Conservation (phyloP, 495 filamentous ascomycete species). For the Talaromyces thailandensis region DNA sequence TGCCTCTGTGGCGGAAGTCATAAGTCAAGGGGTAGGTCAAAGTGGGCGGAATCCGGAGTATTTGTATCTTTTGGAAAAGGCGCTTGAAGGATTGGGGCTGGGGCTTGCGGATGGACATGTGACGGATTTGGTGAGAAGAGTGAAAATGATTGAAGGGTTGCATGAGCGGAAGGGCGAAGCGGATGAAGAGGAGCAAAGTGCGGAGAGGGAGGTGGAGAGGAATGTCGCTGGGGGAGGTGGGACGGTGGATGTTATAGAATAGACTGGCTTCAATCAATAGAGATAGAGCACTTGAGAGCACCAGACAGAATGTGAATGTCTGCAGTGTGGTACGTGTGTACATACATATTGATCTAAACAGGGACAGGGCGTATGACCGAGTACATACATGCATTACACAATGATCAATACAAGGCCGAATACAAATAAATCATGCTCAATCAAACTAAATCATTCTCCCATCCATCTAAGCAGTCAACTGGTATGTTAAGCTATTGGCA, state of each 20-base stretch:
- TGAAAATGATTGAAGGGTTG: constrained; percentile 29
- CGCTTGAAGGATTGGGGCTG: constrained; percentile 62
- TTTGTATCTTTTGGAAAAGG: constrained; percentile 70
- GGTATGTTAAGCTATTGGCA: background rate
- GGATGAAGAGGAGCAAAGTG: constrained; percentile 25
- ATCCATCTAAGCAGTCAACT: background rate
- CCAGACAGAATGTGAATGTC: background rate
- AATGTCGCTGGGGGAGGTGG: constrained; percentile 11
- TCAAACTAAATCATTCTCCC: background rate
- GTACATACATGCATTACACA: background rate
- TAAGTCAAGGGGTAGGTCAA: constrained; percentile 64
- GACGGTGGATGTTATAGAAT: background rate
- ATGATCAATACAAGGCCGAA: background rate
- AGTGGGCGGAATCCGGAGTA: constrained; percentile 93
- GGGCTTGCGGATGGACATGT: constrained; percentile 85
- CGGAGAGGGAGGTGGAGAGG: constrained; percentile 26
- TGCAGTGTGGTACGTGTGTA: background rate
- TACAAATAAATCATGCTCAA: background rate
- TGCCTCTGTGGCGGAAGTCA: constrained; percentile 74
- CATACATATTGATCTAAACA: background rate
- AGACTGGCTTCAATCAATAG: background rate
- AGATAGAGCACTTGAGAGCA: no score
- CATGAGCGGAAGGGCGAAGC: constrained; percentile 12
- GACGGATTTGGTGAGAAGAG: constrained; percentile 37
- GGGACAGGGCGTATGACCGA: background rate